phyloP scores from a whole-genome alignment of 129 eudicot species.

The Rutidosis leptorrhynchoides region DNA sequence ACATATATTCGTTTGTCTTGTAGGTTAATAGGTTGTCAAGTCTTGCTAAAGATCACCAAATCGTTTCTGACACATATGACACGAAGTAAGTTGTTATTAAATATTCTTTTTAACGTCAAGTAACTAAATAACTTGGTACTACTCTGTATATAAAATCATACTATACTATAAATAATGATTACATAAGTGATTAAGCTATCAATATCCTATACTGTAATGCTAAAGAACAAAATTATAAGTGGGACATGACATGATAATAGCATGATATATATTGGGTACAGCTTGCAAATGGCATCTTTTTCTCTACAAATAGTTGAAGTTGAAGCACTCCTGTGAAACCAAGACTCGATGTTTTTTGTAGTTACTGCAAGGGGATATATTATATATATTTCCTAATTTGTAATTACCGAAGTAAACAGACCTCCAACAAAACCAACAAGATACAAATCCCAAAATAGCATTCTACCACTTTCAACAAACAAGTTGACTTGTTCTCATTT shows the following conservation, averaged over 20 bases:
- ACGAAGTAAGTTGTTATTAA: too few species aligned
- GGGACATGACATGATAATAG: not conserved
- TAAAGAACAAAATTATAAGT: not conserved
- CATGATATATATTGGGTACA: conserved; percentile 22
- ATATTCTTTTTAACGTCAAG: too few species aligned
- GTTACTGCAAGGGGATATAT: conserved; percentile 4
- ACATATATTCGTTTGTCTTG: too few species aligned
- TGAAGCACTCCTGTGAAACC: conserved; percentile 23
- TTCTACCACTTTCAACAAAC: not conserved
- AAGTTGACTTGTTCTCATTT: not conserved
- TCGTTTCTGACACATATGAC: too few species aligned
- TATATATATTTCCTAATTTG: too few species aligned
- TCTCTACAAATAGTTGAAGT: conserved; percentile 9
- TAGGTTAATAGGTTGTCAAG: too few species aligned
- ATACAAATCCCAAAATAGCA: not conserved
- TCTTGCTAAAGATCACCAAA: too few species aligned
- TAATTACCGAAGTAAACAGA: not conserved
- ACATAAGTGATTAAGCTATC: too few species aligned
- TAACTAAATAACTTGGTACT: too few species aligned
- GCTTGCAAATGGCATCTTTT: conserved; percentile 24
- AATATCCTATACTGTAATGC: too few species aligned
- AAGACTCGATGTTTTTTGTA: conserved; percentile 15
- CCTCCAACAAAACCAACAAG: conserved; percentile 2
- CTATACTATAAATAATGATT: too few species aligned
- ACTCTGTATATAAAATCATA: too few species aligned